phyloP scores from a whole-genome alignment of 2,329 filamentous ascomycete species.

The Botrytis elliptica region DNA sequence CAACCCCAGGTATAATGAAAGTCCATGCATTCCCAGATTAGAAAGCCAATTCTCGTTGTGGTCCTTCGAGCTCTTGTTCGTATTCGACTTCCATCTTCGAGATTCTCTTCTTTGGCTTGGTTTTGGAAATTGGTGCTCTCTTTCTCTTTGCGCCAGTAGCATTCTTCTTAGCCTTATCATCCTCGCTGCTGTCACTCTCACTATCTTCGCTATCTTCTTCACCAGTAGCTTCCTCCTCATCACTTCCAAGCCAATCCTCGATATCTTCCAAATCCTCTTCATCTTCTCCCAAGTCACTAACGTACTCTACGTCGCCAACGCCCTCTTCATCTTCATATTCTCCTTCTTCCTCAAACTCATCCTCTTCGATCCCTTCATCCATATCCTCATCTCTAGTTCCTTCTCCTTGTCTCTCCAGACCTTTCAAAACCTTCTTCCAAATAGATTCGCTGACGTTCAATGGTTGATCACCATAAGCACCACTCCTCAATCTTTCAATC shows the following conservation, averaged over 20 bases:
- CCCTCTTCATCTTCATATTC: constrained; percentile 63
- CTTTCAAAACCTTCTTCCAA: constrained; percentile 94
- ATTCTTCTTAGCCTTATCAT: constrained; percentile 57
- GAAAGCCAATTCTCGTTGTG: constrained; percentile 27
- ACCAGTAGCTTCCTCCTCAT: constrained; percentile 43
- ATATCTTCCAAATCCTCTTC: constrained; percentile 78
- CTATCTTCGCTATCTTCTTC: constrained; percentile 56
- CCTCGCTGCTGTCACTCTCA: constrained; percentile 49
- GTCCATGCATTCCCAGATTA: constrained; percentile 18
- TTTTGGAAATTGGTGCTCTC: constrained; percentile 36
- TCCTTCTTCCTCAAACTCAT: constrained; percentile 67
- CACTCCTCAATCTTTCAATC: constrained; percentile 84
- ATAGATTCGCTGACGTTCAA: constrained; percentile 93
- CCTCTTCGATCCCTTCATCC: constrained; percentile 81
- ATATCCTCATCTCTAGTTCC: constrained; percentile 81
- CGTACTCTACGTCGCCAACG: constrained; percentile 81
- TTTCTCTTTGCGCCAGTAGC: constrained; percentile 53
- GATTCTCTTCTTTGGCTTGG: constrained; percentile 49
- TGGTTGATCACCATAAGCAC: constrained; percentile 91
- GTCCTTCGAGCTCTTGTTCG: constrained; percentile 59
- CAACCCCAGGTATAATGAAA: constrained; percentile 25
- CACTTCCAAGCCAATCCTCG: constrained; percentile 86
- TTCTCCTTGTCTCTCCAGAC: constrained; percentile 83
- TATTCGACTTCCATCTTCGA: constrained; percentile 69
- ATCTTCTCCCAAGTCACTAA: constrained; percentile 84